Evolutionary conservation across 176 grass and related monocot species (phyloP).

Genomic region (Alloteropsis semialata): DNA sequence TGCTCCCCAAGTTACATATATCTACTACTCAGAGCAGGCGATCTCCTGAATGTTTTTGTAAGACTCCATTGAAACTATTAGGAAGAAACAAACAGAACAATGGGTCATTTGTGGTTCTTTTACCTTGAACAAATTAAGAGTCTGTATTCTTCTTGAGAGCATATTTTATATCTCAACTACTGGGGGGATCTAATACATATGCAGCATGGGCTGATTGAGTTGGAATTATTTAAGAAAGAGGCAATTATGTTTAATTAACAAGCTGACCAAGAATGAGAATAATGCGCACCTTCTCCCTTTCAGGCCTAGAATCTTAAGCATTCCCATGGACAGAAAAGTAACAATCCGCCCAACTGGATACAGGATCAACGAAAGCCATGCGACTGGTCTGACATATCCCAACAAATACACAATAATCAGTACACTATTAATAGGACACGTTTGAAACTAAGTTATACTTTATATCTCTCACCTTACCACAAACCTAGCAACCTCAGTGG

Average conservation of each 20-base stretch:
- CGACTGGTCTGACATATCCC: constrained; percentile 80
- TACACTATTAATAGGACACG: not conserved
- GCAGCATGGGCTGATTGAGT: not conserved
- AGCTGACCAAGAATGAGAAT: constrained; percentile 21
- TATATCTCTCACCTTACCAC: constrained; percentile 78
- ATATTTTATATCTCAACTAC: not conserved
- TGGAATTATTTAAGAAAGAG: not conserved
- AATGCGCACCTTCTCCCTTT: constrained; percentile 89
- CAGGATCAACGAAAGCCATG: constrained; percentile 93
- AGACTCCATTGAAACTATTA: not conserved
- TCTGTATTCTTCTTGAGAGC: not conserved
- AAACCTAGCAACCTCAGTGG: constrained; percentile 89
- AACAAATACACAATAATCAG: constrained; percentile 42
- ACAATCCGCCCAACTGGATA: constrained; percentile 92
- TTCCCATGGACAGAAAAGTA: constrained; percentile 94
- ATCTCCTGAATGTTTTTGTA: not conserved
- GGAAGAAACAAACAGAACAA: not conserved
- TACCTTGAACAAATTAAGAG: not conserved
- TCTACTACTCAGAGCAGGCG: not conserved
- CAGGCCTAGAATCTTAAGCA: constrained; percentile 87
- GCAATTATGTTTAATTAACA: not conserved
- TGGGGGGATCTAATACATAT: not conserved
- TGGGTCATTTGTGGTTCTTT: not conserved
- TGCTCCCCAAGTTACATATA: not conserved
- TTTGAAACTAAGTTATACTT: not conserved